These are phyloP conservation scores for Taphrina betulina DNA, from an alignment of 1,139 yeast species.

Conservation along the genomic window DNA sequence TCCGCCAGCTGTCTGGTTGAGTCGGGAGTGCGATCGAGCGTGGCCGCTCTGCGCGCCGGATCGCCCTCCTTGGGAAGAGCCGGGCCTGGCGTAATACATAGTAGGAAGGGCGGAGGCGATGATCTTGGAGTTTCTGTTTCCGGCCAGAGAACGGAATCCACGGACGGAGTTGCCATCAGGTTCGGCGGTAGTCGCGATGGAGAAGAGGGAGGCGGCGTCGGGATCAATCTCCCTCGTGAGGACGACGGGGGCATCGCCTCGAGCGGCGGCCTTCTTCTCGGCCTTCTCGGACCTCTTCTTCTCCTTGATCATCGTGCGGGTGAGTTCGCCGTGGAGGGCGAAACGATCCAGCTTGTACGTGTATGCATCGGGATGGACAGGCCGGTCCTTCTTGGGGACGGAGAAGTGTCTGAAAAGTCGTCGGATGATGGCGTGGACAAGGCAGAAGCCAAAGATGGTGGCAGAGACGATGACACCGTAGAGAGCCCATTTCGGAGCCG, in stretches of 20 bases:
- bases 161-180: slow-evolving; percentile 25
- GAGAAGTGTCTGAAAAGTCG: slow-evolving; percentile 22
- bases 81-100: slow-evolving; percentile 27
- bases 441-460: slow-evolving; percentile 1
- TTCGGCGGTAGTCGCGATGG: slow-evolving; percentile 11
- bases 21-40: slow-evolving; percentile 5
- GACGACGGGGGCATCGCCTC: slow-evolving; percentile 26
- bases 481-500: slow-evolving; percentile 21
- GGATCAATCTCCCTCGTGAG: slow-evolving; percentile 29
- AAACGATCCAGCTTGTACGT: slow-evolving; percentile 31
- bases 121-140: slow-evolving; percentile 28
- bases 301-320: slow-evolving; percentile 21
- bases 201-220: slow-evolving; percentile 17
- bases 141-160: slow-evolving; percentile 25
- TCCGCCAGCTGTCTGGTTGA: neutral
- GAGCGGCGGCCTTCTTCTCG: slow-evolving; percentile 24
- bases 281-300: slow-evolving; percentile 29
- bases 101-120: slow-evolving; percentile 27
- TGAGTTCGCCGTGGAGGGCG: slow-evolving; percentile 29
- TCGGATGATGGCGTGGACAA: slow-evolving; percentile 22
- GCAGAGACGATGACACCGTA: slow-evolving; percentile 18
- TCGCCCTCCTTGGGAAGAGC: slow-evolving; percentile 10
- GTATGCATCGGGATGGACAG: slow-evolving; percentile 26
- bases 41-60: slow-evolving; percentile 1
- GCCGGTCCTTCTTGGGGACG: slow-evolving; percentile 27